Evolutionary conservation across 2,329 filamentous ascomycete genomes (phyloP).

Genomic region (Trichoderma atroviride): DNA sequence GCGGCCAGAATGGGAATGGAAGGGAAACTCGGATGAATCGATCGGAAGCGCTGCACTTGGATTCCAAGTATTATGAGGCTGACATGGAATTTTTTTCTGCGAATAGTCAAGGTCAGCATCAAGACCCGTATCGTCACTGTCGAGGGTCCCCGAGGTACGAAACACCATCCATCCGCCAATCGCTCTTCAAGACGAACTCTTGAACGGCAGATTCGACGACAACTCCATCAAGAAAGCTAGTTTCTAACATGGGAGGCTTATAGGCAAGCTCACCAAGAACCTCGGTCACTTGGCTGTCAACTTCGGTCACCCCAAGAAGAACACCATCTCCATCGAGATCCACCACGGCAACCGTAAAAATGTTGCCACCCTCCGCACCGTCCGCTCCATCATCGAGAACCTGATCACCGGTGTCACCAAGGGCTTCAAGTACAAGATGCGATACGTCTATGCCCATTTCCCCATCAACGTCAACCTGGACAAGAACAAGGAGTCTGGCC

Average conservation of each 20-base stretch:
- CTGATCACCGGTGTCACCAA: constrained; percentile 97
- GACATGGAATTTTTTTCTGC: constrained; percentile 37
- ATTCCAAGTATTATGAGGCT: constrained; percentile 11
- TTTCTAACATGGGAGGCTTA: constrained; percentile 31
- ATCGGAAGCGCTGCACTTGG: neutral
- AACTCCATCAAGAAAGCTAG: neutral
- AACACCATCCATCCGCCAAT: constrained; percentile 17
- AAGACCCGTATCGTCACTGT: constrained; percentile 96
- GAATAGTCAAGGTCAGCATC: constrained; percentile 92
- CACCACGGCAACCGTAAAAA: constrained; percentile 99
- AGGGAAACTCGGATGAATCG: neutral
- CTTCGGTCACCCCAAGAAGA: constrained; percentile 85
- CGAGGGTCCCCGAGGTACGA: constrained; percentile 88
- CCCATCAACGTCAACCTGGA: constrained; percentile 99
- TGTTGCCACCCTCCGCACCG: constrained; percentile 95
- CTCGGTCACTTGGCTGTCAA: constrained; percentile 94
- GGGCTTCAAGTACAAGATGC: constrained; percentile 99
- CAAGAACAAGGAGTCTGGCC: constrained; percentile 88
- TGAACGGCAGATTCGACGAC: constrained; percentile 5
- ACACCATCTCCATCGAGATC: constrained; percentile 92
- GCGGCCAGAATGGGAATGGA: neutral
- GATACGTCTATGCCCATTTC: constrained; percentile 99
- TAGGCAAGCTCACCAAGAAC: constrained; percentile 95
- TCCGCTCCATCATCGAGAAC: constrained; percentile 98
- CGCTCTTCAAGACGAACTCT: constrained; percentile 5